Conservation (phyloP, 2,329 filamentous ascomycete genomes). For the Ilyonectria sp. region DNA sequence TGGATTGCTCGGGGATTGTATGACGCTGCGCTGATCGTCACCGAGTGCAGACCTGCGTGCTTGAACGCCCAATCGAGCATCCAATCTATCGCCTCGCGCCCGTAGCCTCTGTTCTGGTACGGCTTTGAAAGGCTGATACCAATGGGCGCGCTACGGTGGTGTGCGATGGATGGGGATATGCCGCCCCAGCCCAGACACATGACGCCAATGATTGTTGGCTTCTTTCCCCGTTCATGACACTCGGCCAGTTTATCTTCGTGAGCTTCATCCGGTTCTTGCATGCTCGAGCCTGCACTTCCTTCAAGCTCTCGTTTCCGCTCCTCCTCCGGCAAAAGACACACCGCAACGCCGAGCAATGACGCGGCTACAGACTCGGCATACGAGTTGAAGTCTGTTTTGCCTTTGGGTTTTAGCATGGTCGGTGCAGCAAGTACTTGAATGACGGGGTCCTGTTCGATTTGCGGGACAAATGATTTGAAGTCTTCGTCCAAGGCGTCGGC, state of each 20-base stretch:
- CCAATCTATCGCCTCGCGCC: slow-evolving; percentile 63
- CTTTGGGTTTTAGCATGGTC: slow-evolving; percentile 24
- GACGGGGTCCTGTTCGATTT: slow-evolving; percentile 28
- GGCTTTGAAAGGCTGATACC: slow-evolving; percentile 53
- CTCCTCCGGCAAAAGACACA: slow-evolving; percentile 28
- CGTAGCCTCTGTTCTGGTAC: slow-evolving; percentile 60
- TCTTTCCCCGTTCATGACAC: background rate
- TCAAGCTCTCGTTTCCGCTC: background rate
- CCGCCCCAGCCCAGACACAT: slow-evolving; percentile 36
- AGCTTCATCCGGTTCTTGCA: too few relatives aligned
- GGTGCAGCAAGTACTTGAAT: slow-evolving; percentile 26
- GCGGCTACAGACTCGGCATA: slow-evolving; percentile 26
- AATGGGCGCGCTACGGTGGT: slow-evolving; percentile 45
- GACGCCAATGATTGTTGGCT: slow-evolving; percentile 30
- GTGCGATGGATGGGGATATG: slow-evolving; percentile 7
- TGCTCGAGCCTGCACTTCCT: too few relatives aligned
- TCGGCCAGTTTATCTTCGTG: too few relatives aligned
- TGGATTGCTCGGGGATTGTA: slow-evolving; percentile 60
- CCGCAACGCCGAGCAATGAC: slow-evolving; percentile 31
- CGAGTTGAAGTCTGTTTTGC: slow-evolving; percentile 19
- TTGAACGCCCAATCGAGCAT: slow-evolving; percentile 61
- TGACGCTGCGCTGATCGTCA: slow-evolving; percentile 57
- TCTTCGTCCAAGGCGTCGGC: slow-evolving; percentile 23
- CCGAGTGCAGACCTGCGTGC: slow-evolving; percentile 59
- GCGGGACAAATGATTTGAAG: slow-evolving; percentile 29